Base-by-base conservation (phyloP, 345 rosid genomes). In the Mallotus nudiflorus region DNA sequence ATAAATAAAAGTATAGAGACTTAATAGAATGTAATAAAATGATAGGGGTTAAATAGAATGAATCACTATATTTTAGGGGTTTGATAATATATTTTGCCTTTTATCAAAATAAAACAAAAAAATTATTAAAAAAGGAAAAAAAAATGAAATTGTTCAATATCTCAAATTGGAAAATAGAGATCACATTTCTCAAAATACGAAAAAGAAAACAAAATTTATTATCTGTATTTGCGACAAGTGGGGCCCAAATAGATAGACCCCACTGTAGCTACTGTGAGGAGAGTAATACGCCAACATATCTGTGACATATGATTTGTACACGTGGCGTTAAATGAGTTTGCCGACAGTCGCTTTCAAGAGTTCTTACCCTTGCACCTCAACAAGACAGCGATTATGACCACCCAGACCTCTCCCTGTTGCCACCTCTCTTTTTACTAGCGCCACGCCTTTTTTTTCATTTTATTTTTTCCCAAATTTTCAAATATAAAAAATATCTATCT, bases 321-420 rank as follows among this genome's bases (percentile, higher is more conserved):
- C 75, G 75, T 76, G 75, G 69, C 70, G 1, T 2, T 0, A 6
- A 11, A 48, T 44, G 54, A 1, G 42, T 68, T 0, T 76, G 83
- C 83, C 83, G 83, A 76, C 83, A 76, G 70, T 80, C 80, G 53
- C n/a, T 80, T 25, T 76, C 78, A 11, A 0, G 10, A n/a, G 14
- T 28, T 3, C 2, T 16, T 45, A 1, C 31, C 24, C 24, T 54
- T 54, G 4, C 35, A 25, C 4, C 44, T 20, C 2, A 1, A 0
- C 6, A 61, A 53, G 63, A 74, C 77, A 67, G 0, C 12, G 62
- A 67, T 52, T 27, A n/a, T n/a, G 37, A 42, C 40, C 71, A 66
- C 65, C 31, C 44, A 39, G 65, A n/a, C 46, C 46, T 12, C 14
- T 3, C 57, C 58, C 49, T 57, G 6, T 13, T 42, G 13, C 46